Conservation (phyloP, 176 grass and related monocot genomes). For the Tuctoria greenei region DNA sequence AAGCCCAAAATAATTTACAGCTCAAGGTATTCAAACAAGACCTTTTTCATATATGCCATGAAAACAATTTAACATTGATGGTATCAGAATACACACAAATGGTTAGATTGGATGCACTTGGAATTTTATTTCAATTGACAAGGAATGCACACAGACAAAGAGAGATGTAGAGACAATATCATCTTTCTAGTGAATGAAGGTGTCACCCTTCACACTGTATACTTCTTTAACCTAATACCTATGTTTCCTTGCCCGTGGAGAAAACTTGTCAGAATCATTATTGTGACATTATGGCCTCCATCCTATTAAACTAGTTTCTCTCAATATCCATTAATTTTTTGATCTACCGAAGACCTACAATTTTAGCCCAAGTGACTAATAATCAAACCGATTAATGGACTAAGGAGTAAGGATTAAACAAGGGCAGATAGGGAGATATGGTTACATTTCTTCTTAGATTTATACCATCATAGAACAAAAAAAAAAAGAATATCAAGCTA, state of each 20-base stretch:
- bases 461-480: slow-evolving; percentile 7
- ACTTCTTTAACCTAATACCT: background rate
- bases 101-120: background rate
- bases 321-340: background rate
- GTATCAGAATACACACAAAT: background rate
- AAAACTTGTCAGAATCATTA: slow-evolving; percentile 8
- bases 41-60: background rate
- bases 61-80: background rate
- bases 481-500: background rate
- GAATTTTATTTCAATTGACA: slow-evolving; percentile 3
- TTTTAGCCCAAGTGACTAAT: slow-evolving; percentile 19
- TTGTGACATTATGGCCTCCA: background rate
- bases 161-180: background rate
- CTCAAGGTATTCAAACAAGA: background rate
- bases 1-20: background rate
- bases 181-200: background rate
- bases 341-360: background rate
- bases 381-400: background rate
- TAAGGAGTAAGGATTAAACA: slow-evolving; percentile 3
- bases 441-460: slow-evolving; percentile 10
- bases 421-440: background rate
- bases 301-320: slow-evolving; percentile 2
- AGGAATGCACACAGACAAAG: background rate
- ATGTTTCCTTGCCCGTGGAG: slow-evolving; percentile 12
- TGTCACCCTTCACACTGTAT: background rate